A percentile compares a stretch with the other conserved stretches of the same genome.
Evolutionary conservation across 768 basidiomycete species (phyloP).

Genomic region (Boletus edulis): DNA sequence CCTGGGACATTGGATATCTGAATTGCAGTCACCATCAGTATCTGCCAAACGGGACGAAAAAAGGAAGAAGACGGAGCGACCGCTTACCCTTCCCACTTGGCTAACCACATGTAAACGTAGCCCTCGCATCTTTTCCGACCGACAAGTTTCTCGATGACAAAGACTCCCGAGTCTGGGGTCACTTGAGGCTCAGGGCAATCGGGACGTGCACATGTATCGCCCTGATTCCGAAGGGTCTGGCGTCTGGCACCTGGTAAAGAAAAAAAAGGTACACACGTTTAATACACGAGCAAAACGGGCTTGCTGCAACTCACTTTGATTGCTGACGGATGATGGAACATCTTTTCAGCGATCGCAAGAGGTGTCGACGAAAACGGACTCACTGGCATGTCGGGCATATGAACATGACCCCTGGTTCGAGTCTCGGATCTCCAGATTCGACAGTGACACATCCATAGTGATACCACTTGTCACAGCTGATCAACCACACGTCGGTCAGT

Average conservation of each 20-base stretch:
- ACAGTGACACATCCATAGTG: conserved; percentile 53
- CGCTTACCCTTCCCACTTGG: conserved; percentile 34
- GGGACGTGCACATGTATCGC: conserved; percentile 23
- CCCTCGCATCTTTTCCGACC: conserved; percentile 22
- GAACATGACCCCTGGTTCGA: conserved; percentile 32
- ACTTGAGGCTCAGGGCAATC: conserved; percentile 20
- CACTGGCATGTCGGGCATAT: conserved; percentile 44
- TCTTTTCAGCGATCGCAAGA: neutral
- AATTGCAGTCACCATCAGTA: neutral
- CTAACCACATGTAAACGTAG: conserved; percentile 24
- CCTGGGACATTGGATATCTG: conserved; percentile 28
- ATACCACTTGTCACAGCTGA: conserved; percentile 46
- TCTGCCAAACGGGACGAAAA: neutral
- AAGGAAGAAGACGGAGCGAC: neutral
- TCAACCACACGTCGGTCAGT: neutral
- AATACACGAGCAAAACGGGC: neutral
- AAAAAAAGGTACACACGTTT: neutral
- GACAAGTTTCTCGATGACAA: conserved; percentile 28
- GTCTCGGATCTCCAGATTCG: conserved; percentile 33
- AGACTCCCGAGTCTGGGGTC: conserved; percentile 9
- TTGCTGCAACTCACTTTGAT: conserved; percentile 2
- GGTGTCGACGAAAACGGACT: neutral
- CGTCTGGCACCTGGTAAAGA: conserved; percentile 14
- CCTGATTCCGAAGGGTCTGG: conserved; percentile 5
- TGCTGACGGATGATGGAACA: conserved; percentile 1